Percentiles rank a stretch among this genome's conserved stretches.
Evolutionary conservation across 2,329 filamentous ascomycete species (phyloP).

Genomic region (Ophidiomyces ophidiicola): DNA sequence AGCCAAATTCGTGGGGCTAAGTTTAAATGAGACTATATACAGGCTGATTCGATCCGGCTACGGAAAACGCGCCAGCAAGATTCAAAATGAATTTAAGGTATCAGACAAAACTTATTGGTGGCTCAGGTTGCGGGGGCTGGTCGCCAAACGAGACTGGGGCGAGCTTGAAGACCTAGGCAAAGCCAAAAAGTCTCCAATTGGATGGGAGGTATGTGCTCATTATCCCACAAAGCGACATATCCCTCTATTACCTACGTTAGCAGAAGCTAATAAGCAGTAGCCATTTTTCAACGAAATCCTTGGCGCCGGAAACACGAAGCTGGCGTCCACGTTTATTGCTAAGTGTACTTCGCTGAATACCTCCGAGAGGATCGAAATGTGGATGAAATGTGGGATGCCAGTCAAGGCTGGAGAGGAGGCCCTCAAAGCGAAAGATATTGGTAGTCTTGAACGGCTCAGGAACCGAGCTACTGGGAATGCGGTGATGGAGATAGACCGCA

Average conservation of each 20-base stretch:
- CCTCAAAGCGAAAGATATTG: conserved; percentile 63
- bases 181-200: conserved; percentile 74
- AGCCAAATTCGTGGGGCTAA: conserved; percentile 61
- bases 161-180: conserved; percentile 75
- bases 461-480: conserved; percentile 60
- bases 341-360: conserved; percentile 66
- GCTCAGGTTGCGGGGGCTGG: conserved; percentile 70
- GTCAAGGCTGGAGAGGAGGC: conserved; percentile 87
- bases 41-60: conserved; percentile 74
- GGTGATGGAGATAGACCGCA: conserved; percentile 67
- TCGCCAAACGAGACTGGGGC: conserved; percentile 80
- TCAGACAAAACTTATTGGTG: conserved; percentile 85
- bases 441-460: conserved; percentile 60
- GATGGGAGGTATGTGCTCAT: conserved; percentile 70
- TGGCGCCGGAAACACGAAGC: conserved; percentile 75
- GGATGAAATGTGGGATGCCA: conserved; percentile 85
- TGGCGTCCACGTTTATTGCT: conserved; percentile 71
- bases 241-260: background rate
- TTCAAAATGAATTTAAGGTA: conserved; percentile 86
- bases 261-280: conserved; percentile 32
- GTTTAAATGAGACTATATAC: conserved; percentile 84
- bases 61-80: conserved; percentile 70
- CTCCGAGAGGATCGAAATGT: conserved; percentile 73
- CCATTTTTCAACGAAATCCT: conserved; percentile 87
- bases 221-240: conserved; percentile 2